Conservation (phyloP, 345 rosid species). For the Eucalyptus viminalis region DNA sequence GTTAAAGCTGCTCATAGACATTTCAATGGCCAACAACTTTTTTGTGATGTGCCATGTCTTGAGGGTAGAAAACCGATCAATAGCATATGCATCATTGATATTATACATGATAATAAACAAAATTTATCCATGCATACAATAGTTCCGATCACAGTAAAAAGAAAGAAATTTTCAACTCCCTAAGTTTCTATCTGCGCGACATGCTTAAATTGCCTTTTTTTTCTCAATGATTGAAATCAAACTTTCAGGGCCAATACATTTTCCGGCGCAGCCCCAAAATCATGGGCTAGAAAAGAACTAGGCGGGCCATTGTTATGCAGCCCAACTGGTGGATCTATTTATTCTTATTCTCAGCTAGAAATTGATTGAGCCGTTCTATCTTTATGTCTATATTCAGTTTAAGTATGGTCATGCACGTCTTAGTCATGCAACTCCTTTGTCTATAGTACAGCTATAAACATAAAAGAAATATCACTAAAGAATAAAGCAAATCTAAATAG, state of each 20-base stretch:
- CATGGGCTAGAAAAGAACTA: not conserved
- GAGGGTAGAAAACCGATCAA: not conserved
- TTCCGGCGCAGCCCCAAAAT: not conserved
- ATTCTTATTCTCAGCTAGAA: not conserved
- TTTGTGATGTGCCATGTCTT: not conserved
- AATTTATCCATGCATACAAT: not conserved
- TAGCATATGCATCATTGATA: not conserved
- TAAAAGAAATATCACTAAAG: not conserved
- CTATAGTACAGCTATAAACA: not conserved
- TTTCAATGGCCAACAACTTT: not conserved
- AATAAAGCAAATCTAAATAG: not conserved
- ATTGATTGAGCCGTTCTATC: not conserved
- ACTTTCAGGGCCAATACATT: not conserved
- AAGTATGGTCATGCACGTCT: not conserved
- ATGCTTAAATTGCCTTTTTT: not conserved
- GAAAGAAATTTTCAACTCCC: not conserved
- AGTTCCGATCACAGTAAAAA: not conserved
- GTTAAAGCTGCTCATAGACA: not conserved
- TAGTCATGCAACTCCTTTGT: not conserved
- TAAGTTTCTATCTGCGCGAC: not conserved
- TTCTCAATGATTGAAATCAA: not conserved
- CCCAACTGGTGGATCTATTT: not conserved
- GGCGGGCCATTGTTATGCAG: not conserved
- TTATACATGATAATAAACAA: not conserved
- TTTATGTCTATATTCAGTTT: not conserved